These are phyloP conservation scores for Claviceps capensis DNA, from an alignment of 2,329 filamentous ascomycete genomes.

Conservation along the genomic window DNA sequence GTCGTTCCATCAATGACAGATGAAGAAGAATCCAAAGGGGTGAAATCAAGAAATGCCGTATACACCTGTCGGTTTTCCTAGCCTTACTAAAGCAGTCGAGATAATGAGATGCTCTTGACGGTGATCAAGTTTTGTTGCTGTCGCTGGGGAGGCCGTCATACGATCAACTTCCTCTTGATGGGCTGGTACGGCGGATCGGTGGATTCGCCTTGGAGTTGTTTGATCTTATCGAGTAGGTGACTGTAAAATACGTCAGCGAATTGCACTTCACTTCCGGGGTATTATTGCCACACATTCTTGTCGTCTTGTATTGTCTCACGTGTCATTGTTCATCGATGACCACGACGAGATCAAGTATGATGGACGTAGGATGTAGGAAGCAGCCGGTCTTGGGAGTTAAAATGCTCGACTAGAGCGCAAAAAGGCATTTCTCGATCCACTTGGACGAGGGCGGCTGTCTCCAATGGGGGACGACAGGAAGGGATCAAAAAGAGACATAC, in stretches of 20 bases:
- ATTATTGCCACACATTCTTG: constrained; percentile 3
- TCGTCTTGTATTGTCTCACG: too few relatives aligned
- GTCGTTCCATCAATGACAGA: too few relatives aligned
- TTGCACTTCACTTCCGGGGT: constrained; percentile 9
- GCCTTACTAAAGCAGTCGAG: too few relatives aligned
- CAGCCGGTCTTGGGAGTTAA: constrained; percentile 10
- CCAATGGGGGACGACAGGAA: constrained; percentile 15
- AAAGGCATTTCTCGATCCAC: constrained; percentile 10
- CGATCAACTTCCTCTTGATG: constrained; percentile 31
- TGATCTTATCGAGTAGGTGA: constrained; percentile 43
- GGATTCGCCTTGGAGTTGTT: constrained; percentile 24
- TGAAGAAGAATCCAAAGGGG: too few relatives aligned
- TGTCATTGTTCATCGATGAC: too few relatives aligned
- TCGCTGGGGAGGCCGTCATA: constrained; percentile 13
- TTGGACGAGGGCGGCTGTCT: constrained; percentile 6
- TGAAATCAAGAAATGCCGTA: background rate
- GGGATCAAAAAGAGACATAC: constrained; percentile 30
- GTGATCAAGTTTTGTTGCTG: background rate
- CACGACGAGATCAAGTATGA: background rate
- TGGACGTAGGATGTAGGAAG: constrained; percentile 2
- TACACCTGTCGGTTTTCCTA: background rate
- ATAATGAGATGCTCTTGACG: background rate
- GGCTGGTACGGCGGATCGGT: constrained; percentile 17
- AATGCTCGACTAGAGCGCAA: constrained; percentile 14
- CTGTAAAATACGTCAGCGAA: constrained; percentile 23